Evolutionary conservation across 768 basidiomycete genomes (phyloP).

Genomic region (Lentinula sp.): DNA sequence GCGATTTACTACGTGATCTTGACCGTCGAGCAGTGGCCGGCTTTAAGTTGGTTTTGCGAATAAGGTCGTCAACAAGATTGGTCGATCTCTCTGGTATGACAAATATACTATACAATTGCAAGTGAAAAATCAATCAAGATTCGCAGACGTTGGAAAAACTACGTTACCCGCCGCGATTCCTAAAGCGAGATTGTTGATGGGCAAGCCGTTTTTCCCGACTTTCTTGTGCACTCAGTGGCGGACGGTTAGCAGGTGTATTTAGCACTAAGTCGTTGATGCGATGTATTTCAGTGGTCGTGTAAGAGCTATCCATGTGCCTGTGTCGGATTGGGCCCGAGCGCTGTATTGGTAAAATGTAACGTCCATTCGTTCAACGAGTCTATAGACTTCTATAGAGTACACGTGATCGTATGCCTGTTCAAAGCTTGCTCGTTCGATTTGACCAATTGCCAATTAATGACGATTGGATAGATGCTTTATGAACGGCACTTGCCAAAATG

Average conservation of each 20-base stretch:
- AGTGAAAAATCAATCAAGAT: background rate
- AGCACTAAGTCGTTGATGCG: background rate
- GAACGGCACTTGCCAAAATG: too few species aligned
- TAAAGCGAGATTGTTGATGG: background rate
- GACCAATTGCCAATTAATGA: too few species aligned
- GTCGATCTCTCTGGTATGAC: background rate
- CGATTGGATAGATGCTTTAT: too few species aligned
- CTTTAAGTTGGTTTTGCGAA: slow-evolving; percentile 2
- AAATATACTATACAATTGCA: background rate
- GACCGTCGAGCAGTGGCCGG: background rate
- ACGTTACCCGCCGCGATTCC: slow-evolving; percentile 5
- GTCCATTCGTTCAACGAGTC: too few species aligned
- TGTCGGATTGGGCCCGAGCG: too few species aligned
- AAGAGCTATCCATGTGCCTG: background rate
- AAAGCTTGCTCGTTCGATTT: too few species aligned
- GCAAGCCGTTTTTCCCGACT: slow-evolving; percentile 4
- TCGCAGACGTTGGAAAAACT: too few species aligned
- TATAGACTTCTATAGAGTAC: too few species aligned
- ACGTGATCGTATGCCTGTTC: too few species aligned
- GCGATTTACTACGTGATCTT: slow-evolving; percentile 1
- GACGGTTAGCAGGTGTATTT: background rate
- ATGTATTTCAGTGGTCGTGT: background rate
- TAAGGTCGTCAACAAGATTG: background rate
- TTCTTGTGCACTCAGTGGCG: slow-evolving; percentile 2
- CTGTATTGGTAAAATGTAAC: too few species aligned